phyloP scores from a whole-genome alignment of 2,329 filamentous ascomycete species.

The Zymoseptoria passerinii region DNA sequence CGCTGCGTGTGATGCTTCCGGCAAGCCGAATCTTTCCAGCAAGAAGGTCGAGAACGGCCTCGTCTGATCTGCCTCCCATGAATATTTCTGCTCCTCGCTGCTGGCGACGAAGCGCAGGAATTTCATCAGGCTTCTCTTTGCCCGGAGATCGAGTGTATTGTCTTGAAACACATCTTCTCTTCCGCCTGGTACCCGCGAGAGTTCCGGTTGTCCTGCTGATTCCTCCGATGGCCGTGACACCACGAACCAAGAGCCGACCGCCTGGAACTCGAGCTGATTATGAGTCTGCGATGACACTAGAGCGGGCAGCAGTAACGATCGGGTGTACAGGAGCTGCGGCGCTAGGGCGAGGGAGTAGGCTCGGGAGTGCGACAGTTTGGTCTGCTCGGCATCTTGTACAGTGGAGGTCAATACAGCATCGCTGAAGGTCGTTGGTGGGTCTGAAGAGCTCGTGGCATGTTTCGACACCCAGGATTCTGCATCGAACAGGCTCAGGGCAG shows the following conservation, averaged over 20 bases:
- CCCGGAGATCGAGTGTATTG: slow-evolving; percentile 63
- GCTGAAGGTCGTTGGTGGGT: slow-evolving; percentile 16
- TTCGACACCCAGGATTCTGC: slow-evolving; percentile 62
- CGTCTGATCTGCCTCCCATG: slow-evolving; percentile 52
- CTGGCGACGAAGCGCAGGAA: slow-evolving; percentile 81
- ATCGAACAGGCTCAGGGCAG: slow-evolving; percentile 77
- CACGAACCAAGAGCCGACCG: slow-evolving; percentile 88
- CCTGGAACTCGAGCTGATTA: slow-evolving; percentile 83
- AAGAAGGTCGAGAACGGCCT: slow-evolving; percentile 53
- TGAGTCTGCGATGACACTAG: slow-evolving; percentile 87
- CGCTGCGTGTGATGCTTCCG: slow-evolving; percentile 57
- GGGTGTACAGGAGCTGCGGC: slow-evolving; percentile 78
- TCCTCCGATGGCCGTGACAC: slow-evolving; percentile 32
- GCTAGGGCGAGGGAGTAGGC: slow-evolving; percentile 77
- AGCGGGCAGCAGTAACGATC: slow-evolving; percentile 65
- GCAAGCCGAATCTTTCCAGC: slow-evolving; percentile 45
- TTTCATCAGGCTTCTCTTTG: slow-evolving; percentile 85
- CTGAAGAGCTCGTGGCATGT: slow-evolving; percentile 9
- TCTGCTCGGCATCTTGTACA: slow-evolving; percentile 13
- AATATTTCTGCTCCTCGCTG: slow-evolving; percentile 52
- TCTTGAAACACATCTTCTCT: slow-evolving; percentile 87
- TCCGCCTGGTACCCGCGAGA: slow-evolving; percentile 66
- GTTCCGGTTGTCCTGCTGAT: slow-evolving; percentile 1
- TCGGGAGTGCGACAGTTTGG: slow-evolving; percentile 52
- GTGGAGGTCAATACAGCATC: slow-evolving; percentile 29